Base-by-base conservation (phyloP, 371 early-diverging fungal genomes). In the Mortierella sp. region DNA sequence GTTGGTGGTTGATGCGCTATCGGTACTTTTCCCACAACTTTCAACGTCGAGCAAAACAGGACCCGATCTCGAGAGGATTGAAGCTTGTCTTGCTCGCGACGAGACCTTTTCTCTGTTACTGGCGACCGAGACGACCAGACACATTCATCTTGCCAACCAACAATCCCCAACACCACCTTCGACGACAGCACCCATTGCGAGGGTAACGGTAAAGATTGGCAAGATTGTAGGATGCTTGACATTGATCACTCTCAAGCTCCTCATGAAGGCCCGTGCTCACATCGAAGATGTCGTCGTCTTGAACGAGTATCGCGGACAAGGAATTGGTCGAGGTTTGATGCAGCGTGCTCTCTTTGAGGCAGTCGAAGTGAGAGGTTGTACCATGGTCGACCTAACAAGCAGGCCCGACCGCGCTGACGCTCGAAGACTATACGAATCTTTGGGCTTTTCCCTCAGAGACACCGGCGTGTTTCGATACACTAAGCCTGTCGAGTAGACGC, bases 211-310 rank as follows among this genome's bases (percentile, higher is more conserved):
- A 3, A 27, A 51, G 34, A 67, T 67, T 47, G 28, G 47, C 17
- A 49, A 41, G 1, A 57, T 74, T 25, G 31, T 68, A 0, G 76
- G 76, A 8, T 59, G 60, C 34, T 40, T 68, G 47, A 74, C 76
- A 4, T 46, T 74, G 22, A 52, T 74, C 40, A 63, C 68, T 24
- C 21, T 74, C 8, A 55, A 58, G 13, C 57, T 74, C 9, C 64
- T 74, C 21, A 74, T 67, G 68, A 60, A 59, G 22, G 43, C 63
- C 2, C 68, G 76, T 21, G 76, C 68, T 0, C 76, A 74, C 40
- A 74, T 74, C 49, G 76, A 74, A 28, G 76, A 74, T 28, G 54
- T 74, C 19, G 63, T 74, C 9, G 76, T 74, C n/a, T 56, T 48
- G 3, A 21, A 29, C 3, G 27, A 37, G 24, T 59, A 53, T 21